Conservation (phyloP, 106 monocot species). For the Apostasia shenzhenica region DNA sequence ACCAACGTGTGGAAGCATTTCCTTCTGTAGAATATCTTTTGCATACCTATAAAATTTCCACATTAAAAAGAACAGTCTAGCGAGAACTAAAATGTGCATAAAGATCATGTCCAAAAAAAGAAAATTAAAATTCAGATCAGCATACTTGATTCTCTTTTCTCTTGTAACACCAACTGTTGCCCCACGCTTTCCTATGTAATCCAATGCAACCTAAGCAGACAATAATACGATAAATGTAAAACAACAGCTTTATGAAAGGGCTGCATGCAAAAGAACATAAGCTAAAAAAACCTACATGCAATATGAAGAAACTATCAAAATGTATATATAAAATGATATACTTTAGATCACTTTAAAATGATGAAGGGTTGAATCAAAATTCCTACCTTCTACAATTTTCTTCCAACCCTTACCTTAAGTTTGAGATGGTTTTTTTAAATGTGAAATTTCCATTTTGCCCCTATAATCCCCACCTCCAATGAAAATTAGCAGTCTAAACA, state of each 20-base stretch:
- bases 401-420: neutral
- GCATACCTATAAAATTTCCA: constrained; percentile 50
- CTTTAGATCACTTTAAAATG: neutral
- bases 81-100: neutral
- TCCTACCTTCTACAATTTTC: neutral
- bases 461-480: too few species aligned
- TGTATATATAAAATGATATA: neutral
- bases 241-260: neutral
- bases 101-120: neutral
- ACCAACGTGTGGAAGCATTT: constrained; percentile 99
- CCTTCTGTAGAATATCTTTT: constrained; percentile 97
- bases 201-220: constrained; percentile 74
- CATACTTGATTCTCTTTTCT: constrained; percentile 98
- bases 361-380: neutral
- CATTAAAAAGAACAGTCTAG: neutral
- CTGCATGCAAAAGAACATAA: neutral
- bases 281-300: too few species aligned
- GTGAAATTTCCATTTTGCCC: too few species aligned
- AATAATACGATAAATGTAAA: neutral
- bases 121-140: neutral
- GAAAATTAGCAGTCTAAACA: too few species aligned
- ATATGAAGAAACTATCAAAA: neutral
- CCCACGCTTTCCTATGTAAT: constrained; percentile 97
- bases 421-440: too few species aligned
- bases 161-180: constrained; percentile 91